Percentiles rank a stretch among this genome's conserved stretches.
These are phyloP conservation scores for Sclerotinia spermophila DNA, from an alignment of 2,329 filamentous ascomycete species.

Conservation along the genomic window DNA sequence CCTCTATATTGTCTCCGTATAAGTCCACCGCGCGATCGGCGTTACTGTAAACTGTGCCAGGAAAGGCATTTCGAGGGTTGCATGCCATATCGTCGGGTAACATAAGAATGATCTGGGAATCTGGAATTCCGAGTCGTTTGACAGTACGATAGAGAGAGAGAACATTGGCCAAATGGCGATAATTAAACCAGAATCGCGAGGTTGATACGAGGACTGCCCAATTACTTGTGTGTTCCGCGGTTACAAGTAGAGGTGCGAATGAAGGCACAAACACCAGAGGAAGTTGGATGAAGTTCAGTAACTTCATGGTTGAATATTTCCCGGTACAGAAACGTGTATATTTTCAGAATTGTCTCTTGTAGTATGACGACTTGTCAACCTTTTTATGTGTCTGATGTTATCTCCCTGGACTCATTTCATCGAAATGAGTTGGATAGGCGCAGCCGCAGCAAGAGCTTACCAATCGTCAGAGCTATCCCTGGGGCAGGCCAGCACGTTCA, in stretches of 20 bases:
- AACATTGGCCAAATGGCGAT: slow-evolving; percentile 95
- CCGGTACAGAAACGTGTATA: too few relatives aligned
- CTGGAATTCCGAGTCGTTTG: slow-evolving; percentile 94
- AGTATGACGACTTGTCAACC: background rate
- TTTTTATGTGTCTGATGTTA: background rate
- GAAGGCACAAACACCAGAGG: slow-evolving; percentile 48
- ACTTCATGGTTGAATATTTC: slow-evolving; percentile 45
- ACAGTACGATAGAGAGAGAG: slow-evolving; percentile 97
- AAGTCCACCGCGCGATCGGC: slow-evolving; percentile 92
- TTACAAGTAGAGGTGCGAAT: slow-evolving; percentile 41
- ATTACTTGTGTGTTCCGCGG: slow-evolving; percentile 87
- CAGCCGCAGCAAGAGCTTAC: slow-evolving; percentile 1
- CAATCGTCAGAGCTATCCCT: background rate
- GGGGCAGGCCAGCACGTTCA: background rate
- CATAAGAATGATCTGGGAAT: slow-evolving; percentile 99
- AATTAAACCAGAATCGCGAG: slow-evolving; percentile 99
- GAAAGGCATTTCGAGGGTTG: slow-evolving; percentile 97
- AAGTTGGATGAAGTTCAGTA: slow-evolving; percentile 40
- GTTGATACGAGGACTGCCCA: slow-evolving; percentile 99
- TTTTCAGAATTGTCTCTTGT: background rate
- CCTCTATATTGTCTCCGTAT: slow-evolving; percentile 98
- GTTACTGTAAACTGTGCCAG: slow-evolving; percentile 97
- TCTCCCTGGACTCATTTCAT: background rate
- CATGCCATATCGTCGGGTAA: slow-evolving; percentile 99
- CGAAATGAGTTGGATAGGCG: too few relatives aligned